Evolutionary conservation across 768 basidiomycete genomes (phyloP).

Genomic region (Mycena albidolilacea): DNA sequence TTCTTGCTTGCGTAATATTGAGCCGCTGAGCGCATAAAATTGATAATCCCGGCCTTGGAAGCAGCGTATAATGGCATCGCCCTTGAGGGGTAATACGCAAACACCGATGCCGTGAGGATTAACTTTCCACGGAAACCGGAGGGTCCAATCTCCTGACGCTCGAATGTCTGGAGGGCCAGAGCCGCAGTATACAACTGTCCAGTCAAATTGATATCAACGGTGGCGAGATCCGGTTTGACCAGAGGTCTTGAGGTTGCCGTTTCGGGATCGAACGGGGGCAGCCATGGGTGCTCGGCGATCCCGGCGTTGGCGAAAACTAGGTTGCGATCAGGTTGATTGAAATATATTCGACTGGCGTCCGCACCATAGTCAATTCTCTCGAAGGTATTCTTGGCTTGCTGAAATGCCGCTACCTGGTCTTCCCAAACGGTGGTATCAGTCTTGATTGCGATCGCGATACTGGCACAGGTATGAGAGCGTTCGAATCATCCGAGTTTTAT

Average conservation of each 20-base stretch:
- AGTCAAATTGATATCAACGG: conserved; percentile 36
- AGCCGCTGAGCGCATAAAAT: conserved; percentile 40
- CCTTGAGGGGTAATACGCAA: conserved; percentile 35
- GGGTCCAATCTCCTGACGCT: conserved; percentile 38
- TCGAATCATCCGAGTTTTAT: neutral
- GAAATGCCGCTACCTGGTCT: conserved; percentile 39
- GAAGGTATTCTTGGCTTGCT: conserved; percentile 31
- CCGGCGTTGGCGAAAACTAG: conserved; percentile 43
- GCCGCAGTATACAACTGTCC: conserved; percentile 42
- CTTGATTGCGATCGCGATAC: conserved; percentile 38
- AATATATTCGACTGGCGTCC: neutral
- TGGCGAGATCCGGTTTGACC: conserved; percentile 36
- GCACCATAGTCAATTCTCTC: conserved; percentile 41
- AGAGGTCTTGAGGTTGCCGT: conserved; percentile 32
- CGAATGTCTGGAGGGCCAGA: conserved; percentile 41
- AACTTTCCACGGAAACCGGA: conserved; percentile 41
- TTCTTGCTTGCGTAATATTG: conserved; percentile 37
- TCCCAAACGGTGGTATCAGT: conserved; percentile 40
- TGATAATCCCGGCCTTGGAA: conserved; percentile 40
- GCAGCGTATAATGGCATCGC: conserved; percentile 42
- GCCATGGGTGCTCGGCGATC: conserved; percentile 41
- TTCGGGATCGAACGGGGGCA: conserved; percentile 36
- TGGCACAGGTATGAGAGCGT: neutral
- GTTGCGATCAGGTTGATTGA: neutral
- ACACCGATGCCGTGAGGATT: conserved; percentile 41